Evolutionary conservation across 345 rosid genomes (phyloP).

Genomic region (Citrus hindsii): DNA sequence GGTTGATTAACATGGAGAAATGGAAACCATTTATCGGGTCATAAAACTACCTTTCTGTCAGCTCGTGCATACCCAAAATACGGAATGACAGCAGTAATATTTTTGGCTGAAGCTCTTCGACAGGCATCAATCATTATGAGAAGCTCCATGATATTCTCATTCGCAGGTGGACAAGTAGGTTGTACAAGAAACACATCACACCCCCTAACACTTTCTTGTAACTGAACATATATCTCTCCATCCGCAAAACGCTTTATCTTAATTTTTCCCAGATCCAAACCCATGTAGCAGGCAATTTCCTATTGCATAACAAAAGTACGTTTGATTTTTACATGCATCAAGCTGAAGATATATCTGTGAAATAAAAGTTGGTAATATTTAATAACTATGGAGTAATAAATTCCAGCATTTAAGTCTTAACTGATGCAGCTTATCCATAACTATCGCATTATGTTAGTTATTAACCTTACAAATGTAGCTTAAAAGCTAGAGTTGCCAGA

Average conservation of each 20-base stretch:
- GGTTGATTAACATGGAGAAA: neutral
- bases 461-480: neutral
- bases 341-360: no score
- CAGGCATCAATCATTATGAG: slow-evolving; percentile 96
- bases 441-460: no score
- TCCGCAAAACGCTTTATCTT: slow-evolving; percentile 93
- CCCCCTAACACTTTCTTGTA: slow-evolving; percentile 98
- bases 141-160: slow-evolving; percentile 98
- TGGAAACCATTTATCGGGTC: neutral
- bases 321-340: no score
- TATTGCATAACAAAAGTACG: slow-evolving; percentile 7
- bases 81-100: slow-evolving; percentile 90
- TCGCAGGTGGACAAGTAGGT: slow-evolving; percentile 97
- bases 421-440: no score
- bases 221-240: slow-evolving; percentile 95
- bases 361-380: no score
- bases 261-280: slow-evolving; percentile 86
- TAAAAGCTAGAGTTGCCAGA: neutral
- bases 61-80: slow-evolving; percentile 98
- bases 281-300: slow-evolving; percentile 97
- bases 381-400: no score
- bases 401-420: no score
- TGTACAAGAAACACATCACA: slow-evolving; percentile 96
- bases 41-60: slow-evolving; percentile 72
- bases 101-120: slow-evolving; percentile 91